phyloP scores from a whole-genome alignment of 768 basidiomycete genomes.

The Podaxis carcinomalis region DNA sequence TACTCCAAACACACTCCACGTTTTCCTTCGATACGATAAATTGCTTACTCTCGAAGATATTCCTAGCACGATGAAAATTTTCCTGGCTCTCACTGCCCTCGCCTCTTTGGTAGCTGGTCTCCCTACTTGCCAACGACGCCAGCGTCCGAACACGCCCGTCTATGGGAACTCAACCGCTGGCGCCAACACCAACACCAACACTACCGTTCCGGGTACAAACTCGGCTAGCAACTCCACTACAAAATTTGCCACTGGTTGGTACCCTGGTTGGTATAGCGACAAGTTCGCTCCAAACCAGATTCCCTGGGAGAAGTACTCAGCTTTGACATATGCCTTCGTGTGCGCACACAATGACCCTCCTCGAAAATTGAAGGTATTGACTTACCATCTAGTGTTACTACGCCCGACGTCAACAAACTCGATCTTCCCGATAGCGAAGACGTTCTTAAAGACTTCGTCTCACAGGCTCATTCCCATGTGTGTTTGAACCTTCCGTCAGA shows the following conservation, averaged over 20 bases:
- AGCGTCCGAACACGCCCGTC: neutral
- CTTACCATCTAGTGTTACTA: slow-evolving; percentile 4
- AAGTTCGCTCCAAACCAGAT: slow-evolving; percentile 45
- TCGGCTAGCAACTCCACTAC: neutral
- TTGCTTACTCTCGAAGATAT: neutral
- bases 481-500: slow-evolving; percentile 6
- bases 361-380: neutral
- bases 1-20: neutral
- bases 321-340: slow-evolving; percentile 70
- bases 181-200: neutral
- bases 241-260: slow-evolving; percentile 52
- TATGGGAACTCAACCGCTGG: neutral
- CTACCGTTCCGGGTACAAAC: neutral
- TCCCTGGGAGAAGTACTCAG: slow-evolving; percentile 64
- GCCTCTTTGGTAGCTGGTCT: neutral
- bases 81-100: neutral
- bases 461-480: slow-evolving; percentile 38
- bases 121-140: neutral
- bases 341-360: slow-evolving; percentile 28
- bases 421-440: slow-evolving; percentile 38
- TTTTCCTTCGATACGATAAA: neutral
- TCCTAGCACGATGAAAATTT: neutral
- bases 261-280: slow-evolving; percentile 59
- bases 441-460: slow-evolving; percentile 54
- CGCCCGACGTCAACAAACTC: slow-evolving; percentile 27